Evolutionary conservation across 305 asterid species (phyloP).

Genomic region (Fraxinus xanthoxyloides): DNA sequence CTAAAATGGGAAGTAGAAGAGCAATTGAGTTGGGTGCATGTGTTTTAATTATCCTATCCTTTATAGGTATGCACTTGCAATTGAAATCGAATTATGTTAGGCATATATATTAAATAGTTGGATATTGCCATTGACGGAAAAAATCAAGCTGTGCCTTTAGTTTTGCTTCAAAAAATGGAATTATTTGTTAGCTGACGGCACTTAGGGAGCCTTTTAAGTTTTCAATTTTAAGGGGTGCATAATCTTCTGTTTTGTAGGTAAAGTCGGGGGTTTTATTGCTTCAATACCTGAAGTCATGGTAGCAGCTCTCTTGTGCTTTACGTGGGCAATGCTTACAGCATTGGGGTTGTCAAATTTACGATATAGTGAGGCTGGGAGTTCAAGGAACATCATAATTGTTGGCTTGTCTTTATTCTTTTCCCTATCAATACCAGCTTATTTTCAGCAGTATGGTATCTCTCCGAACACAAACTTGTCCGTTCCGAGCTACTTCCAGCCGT

Average conservation of each 20-base stretch:
- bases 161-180: background rate
- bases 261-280: conserved; percentile 97
- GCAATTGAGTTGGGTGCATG: conserved; percentile 88
- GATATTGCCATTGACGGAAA: background rate
- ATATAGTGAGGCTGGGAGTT: conserved; percentile 96
- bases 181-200: background rate
- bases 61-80: conserved; percentile 50
- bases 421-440: conserved; percentile 82
- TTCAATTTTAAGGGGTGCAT: background rate
- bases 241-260: conserved; percentile 48
- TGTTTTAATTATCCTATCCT: conserved; percentile 68
- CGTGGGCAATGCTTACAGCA: conserved; percentile 97
- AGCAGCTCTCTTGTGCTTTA: conserved; percentile 92
- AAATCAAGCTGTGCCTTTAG: background rate
- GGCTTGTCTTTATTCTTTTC: conserved; percentile 90
- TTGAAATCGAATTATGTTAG: background rate
- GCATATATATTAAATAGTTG: background rate
- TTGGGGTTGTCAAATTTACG: conserved; percentile 89
- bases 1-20: conserved; percentile 98
- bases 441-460: conserved; percentile 83
- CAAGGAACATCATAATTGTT: conserved; percentile 89
- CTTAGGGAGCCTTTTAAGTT: background rate
- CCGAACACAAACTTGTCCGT: conserved; percentile 72
- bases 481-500: conserved; percentile 85
- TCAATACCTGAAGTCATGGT: conserved; percentile 93